These are phyloP conservation scores for Penicillium freii DNA, from an alignment of 2,329 filamentous ascomycete genomes.

Conservation along the genomic window DNA sequence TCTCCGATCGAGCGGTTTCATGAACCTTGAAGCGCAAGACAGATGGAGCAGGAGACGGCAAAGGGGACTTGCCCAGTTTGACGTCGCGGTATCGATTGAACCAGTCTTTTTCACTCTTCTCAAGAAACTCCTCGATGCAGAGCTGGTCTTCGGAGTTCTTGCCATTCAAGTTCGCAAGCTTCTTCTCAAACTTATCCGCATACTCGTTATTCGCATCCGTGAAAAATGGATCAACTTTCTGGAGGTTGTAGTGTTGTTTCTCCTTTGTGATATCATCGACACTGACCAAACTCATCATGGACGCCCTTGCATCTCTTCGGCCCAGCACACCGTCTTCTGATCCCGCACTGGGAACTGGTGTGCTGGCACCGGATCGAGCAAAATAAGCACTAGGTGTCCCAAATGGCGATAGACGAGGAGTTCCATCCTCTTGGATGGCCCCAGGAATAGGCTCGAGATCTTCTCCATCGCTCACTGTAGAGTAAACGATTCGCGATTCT, in stretches of 20 bases:
- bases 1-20: constrained; percentile 30
- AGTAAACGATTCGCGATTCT: constrained; percentile 5
- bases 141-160: constrained; percentile 58
- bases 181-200: constrained; percentile 57
- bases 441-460: not conserved
- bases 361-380: constrained; percentile 6
- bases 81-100: constrained; percentile 59
- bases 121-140: constrained; percentile 64
- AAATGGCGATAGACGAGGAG: constrained; percentile 2
- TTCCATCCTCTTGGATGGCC: not conserved
- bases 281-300: constrained; percentile 49
- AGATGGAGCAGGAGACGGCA: constrained; percentile 29
- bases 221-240: constrained; percentile 67
- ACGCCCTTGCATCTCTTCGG: constrained; percentile 42
- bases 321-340: not conserved
- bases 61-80: constrained; percentile 52
- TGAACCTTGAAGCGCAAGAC: constrained; percentile 3
- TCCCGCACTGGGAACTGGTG: not conserved
- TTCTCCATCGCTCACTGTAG: constrained; percentile 4
- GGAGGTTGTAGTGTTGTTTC: constrained; percentile 61
- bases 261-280: constrained; percentile 53
- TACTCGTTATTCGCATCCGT: constrained; percentile 63
- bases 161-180: constrained; percentile 54
- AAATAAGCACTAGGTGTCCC: constrained; percentile 8
- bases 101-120: constrained; percentile 66